Evolutionary conservation across 2,329 filamentous ascomycete genomes (phyloP), one percentile per base, ranked within the genome.

Genomic region (Penicillium sp.): DNA sequence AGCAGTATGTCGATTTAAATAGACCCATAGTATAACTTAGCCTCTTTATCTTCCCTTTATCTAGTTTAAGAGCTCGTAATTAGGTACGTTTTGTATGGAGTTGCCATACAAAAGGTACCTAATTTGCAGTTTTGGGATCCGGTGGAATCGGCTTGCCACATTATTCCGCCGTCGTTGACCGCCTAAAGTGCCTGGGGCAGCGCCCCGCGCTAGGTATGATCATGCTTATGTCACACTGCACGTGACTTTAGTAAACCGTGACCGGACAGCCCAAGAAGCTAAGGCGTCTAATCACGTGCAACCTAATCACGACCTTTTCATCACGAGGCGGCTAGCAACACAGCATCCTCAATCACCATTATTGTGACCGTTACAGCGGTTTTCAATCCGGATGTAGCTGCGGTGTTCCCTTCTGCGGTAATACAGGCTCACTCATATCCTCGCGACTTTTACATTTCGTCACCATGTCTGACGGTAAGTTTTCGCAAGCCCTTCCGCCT

Each of bases 381-480:
- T 54, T 54, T 51, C 44, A 53, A 65, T 61, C 63, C 66, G 64
- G 45, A 68, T 69, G 64, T 66, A 69, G 61, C 56, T 61, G 52
- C 54, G 56, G 59, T 54, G 54, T 63, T 53, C 51, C 44, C 49
- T 57, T 51, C 49, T 61, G 53, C 57, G 58, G 58, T 56, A 63
- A 62, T 61, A 55, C 53, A 49, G 44, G 53, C 51, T 60, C 53
- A 61, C 52, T 56, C 51, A 53, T 56, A 57, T 60, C 54, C 56
- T 59, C 57, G 57, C 57, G 49, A 51, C 55, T 53, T 54, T 49
- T 48, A 49, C 46, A 54, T 47, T 40, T 48, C 51, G 54, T 57
- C 64, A 67, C 55, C 58, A 73, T 73, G 71, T 73, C 71, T 63
- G 71, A 73, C 65, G 65, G 71, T 73, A 67, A 35, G 66, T 57